Evolutionary conservation across 192 early-diverging fungal species (phyloP).

Genomic region (Coemansia sp.): DNA sequence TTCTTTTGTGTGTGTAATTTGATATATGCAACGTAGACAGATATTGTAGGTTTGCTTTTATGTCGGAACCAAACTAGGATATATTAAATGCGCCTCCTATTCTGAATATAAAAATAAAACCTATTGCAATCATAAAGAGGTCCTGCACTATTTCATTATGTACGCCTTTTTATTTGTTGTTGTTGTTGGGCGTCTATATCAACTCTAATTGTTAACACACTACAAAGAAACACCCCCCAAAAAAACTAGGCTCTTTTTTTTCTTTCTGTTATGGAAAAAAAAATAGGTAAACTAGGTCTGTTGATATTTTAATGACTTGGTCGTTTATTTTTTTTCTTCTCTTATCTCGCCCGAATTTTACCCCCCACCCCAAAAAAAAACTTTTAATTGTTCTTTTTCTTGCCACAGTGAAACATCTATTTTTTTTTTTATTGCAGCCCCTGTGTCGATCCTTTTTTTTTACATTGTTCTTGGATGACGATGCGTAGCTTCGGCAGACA

Average conservation of each 20-base stretch:
- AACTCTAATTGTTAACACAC: slow-evolving; percentile 6
- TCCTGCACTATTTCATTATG: slow-evolving; percentile 29
- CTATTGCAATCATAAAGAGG: not conserved
- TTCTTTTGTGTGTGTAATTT: slow-evolving; percentile 4
- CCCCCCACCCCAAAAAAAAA: too few relatives aligned
- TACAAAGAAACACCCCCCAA: not conserved
- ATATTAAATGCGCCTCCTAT: slow-evolving; percentile 38
- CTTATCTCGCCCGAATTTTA: too few relatives aligned
- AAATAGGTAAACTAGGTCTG: too few relatives aligned
- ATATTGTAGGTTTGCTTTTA: slow-evolving; percentile 13
- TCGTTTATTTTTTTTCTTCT: too few relatives aligned
- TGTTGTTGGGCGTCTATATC: not conserved
- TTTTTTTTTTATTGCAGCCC: too few relatives aligned
- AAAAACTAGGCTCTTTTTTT: not conserved
- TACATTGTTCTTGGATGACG: not conserved
- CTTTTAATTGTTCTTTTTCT: too few relatives aligned
- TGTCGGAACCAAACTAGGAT: slow-evolving; percentile 36
- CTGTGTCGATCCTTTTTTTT: too few relatives aligned
- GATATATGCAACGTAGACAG: not conserved
- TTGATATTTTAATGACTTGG: too few relatives aligned
- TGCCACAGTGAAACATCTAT: too few relatives aligned
- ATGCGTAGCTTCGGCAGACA: not conserved
- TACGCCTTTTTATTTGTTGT: slow-evolving; percentile 9
- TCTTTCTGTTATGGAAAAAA: too few relatives aligned
- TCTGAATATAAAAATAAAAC: slow-evolving; percentile 2